Evolutionary conservation across 1,139 yeast genomes (phyloP).

Genomic region (Saccharomycopsis phalli): DNA sequence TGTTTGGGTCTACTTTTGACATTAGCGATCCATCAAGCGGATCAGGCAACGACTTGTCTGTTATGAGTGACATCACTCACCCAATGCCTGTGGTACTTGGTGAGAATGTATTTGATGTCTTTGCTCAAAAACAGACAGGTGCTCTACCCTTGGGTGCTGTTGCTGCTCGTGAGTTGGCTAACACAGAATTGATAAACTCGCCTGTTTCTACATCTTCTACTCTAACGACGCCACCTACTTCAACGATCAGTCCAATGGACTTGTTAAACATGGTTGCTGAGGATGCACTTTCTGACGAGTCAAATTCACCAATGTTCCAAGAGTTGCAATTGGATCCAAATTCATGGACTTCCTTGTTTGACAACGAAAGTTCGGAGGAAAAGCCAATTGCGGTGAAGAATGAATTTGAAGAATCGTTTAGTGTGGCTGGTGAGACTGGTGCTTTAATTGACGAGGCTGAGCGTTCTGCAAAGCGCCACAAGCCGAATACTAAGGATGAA

Average conservation of each 20-base stretch:
- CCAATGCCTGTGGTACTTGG: constrained; percentile 19
- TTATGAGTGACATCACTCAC: constrained; percentile 6
- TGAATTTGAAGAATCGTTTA: neutral
- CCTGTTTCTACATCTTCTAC: constrained; percentile 3
- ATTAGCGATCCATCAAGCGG: constrained; percentile 13
- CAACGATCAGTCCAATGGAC: constrained; percentile 18
- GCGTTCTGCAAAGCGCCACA: neutral
- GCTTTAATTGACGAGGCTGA: neutral
- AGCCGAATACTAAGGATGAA: neutral
- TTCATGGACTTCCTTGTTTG: constrained; percentile 61
- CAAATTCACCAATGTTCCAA: constrained; percentile 57
- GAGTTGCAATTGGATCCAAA: constrained; percentile 41
- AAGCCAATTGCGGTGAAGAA: constrained; percentile 10
- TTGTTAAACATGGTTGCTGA: constrained; percentile 16
- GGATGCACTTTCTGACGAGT: constrained; percentile 29
- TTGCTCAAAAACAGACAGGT: constrained; percentile 12
- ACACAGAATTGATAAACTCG: constrained; percentile 12
- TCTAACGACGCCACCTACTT: constrained; percentile 3
- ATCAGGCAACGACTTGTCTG: constrained; percentile 3
- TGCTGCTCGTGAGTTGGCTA: constrained; percentile 12
- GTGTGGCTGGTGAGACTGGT: neutral
- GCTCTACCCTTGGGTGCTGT: constrained; percentile 13
- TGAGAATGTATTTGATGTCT: constrained; percentile 19
- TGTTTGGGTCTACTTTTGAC: constrained; percentile 14
- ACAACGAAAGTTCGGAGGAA: constrained; percentile 30